phyloP scores from a whole-genome alignment of 805 yeast genomes.

The Pichia pseudocactophila region DNA sequence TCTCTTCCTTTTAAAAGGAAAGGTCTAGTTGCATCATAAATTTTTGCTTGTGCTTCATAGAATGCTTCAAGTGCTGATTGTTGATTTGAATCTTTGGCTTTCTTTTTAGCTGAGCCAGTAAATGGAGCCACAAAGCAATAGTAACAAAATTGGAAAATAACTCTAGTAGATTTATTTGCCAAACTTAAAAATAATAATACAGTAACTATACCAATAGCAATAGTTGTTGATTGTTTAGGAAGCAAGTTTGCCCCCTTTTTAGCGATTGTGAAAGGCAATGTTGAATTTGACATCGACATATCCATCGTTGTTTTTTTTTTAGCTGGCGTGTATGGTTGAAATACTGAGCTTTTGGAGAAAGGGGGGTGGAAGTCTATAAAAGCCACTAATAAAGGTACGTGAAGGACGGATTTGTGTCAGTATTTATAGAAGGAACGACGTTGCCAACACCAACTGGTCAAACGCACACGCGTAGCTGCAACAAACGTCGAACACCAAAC shows the following conservation, averaged over 20 bases:
- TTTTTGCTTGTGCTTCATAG: constrained; percentile 67
- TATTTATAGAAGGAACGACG: too few species aligned
- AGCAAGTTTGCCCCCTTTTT: not conserved
- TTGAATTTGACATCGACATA: constrained; percentile 3
- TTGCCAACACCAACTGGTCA: too few species aligned
- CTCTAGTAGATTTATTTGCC: constrained; percentile 13
- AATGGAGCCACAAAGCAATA: constrained; percentile 57
- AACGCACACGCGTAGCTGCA: too few species aligned
- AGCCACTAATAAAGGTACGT: too few species aligned
- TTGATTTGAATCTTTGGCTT: constrained; percentile 32
- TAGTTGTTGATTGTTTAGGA: constrained; percentile 5
- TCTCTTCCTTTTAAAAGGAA: constrained; percentile 63
- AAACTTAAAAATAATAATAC: constrained; percentile 4
- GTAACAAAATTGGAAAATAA: constrained; percentile 30
- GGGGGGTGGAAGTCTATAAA: too few species aligned
- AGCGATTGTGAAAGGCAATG: not conserved
- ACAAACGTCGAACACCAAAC: too few species aligned
- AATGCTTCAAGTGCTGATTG: constrained; percentile 59
- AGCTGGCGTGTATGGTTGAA: not conserved
- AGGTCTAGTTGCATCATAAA: constrained; percentile 66
- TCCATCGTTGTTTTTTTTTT: too few species aligned
- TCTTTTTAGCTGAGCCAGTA: constrained; percentile 25
- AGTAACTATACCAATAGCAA: not conserved
- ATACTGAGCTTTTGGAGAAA: too few species aligned
- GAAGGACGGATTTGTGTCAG: too few species aligned